phyloP scores from a whole-genome alignment of 768 basidiomycete species.

The Galerina marginata region DNA sequence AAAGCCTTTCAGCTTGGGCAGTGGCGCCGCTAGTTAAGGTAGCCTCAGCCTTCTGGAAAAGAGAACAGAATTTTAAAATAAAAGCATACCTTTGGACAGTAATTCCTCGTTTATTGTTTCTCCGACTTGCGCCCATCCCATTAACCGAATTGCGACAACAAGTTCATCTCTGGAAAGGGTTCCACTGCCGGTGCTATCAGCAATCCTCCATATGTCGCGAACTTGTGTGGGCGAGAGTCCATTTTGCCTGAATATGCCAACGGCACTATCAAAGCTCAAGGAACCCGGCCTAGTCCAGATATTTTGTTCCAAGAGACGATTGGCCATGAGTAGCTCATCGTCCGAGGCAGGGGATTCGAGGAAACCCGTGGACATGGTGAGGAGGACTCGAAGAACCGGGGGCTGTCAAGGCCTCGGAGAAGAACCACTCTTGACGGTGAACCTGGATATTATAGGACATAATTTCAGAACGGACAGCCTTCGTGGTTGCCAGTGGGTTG shows the following conservation, averaged over 20 bases:
- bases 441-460: too few relatives aligned
- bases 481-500: background rate
- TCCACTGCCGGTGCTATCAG: constrained; percentile 12
- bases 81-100: background rate
- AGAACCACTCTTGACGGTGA: too few relatives aligned
- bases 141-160: constrained; percentile 13
- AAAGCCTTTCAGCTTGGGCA: constrained; percentile 7
- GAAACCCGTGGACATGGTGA: background rate
- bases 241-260: constrained; percentile 15
- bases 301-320: constrained; percentile 5
- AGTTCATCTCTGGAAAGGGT: constrained; percentile 11
- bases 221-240: constrained; percentile 12
- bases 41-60: background rate
- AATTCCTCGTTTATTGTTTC: constrained; percentile 6
- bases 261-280: constrained; percentile 11
- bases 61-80: background rate
- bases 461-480: too few relatives aligned
- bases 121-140: constrained; percentile 18
- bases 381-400: background rate
- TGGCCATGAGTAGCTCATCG: constrained; percentile 7
- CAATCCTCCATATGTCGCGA: constrained; percentile 18
- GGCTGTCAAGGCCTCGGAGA: too few relatives aligned
- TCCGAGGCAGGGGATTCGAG: background rate
- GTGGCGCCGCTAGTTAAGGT: background rate
- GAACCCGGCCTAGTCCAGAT: constrained; percentile 7